These are phyloP conservation scores for Graphilbum sp. DNA, from an alignment of 2,329 filamentous ascomycete genomes.

Conservation along the genomic window DNA sequence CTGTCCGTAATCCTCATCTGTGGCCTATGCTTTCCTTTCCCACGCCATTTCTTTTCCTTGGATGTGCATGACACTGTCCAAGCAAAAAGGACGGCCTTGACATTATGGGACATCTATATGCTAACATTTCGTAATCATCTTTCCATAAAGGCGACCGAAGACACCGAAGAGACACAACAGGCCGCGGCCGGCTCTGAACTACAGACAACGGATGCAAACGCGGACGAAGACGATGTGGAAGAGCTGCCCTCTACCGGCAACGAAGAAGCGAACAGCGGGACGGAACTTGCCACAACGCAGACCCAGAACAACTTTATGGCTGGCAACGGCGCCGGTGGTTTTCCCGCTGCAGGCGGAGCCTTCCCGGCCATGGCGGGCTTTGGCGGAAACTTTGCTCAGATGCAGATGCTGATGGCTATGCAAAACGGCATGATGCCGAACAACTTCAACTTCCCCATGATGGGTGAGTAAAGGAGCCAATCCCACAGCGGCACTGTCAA, in stretches of 20 bases:
- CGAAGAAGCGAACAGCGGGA: no score
- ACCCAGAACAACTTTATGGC: slow-evolving; percentile 10
- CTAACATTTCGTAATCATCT: slow-evolving; percentile 5
- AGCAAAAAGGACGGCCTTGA: not conserved
- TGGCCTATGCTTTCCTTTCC: not conserved
- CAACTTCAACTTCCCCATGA: slow-evolving; percentile 54
- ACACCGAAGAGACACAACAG: not conserved
- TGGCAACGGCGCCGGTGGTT: not conserved
- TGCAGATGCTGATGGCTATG: slow-evolving; percentile 71
- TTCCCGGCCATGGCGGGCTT: slow-evolving; percentile 37
- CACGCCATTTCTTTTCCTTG: not conserved
- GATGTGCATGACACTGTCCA: not conserved
- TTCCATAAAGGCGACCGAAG: slow-evolving; percentile 1
- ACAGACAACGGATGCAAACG: slow-evolving; percentile 10
- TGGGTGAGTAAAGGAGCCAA: slow-evolving; percentile 70
- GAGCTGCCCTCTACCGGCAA: slow-evolving; percentile 16
- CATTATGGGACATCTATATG: not conserved
- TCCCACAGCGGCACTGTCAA: no score
- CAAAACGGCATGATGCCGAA: slow-evolving; percentile 46
- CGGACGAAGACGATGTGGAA: slow-evolving; percentile 13
- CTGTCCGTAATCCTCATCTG: slow-evolving; percentile 7
- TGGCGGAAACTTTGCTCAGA: slow-evolving; percentile 52
- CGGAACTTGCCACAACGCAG: slow-evolving; percentile 12
- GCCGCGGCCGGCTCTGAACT: slow-evolving; percentile 10
- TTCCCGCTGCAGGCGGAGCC: slow-evolving; percentile 22